Percentiles rank a stretch among this genome's conserved stretches.
Conservation (phyloP, 1,139 yeast genomes). For the Suhomyces bribrorum region DNA sequence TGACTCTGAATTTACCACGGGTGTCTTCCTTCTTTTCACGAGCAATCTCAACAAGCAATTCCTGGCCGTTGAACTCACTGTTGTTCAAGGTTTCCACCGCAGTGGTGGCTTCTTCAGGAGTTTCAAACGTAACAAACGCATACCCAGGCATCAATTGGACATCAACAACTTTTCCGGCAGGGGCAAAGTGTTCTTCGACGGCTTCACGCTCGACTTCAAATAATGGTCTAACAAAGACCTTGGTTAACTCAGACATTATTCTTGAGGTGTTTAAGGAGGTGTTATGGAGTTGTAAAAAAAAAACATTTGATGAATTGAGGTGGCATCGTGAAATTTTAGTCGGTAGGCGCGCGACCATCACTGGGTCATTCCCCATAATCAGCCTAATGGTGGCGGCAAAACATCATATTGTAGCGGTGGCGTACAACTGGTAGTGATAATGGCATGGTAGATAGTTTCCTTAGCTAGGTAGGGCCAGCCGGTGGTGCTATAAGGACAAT, state of each 20-base stretch:
- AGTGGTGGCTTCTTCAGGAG: conserved; percentile 61
- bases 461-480: no score
- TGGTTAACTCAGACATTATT: conserved; percentile 31
- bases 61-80: conserved; percentile 60
- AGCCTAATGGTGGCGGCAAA: no score
- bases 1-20: conserved; percentile 72
- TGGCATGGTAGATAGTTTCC: no score
- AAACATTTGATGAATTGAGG: conserved; percentile 3
- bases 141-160: conserved; percentile 73
- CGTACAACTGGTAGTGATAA: no score
- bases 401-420: no score
- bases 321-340: conserved; percentile 13
- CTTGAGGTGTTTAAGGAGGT: conserved; percentile 1
- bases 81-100: conserved; percentile 67
- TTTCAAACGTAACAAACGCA: conserved; percentile 73
- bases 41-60: conserved; percentile 67
- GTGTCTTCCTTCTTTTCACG: conserved; percentile 60
- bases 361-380: not conserved
- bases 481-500: no score
- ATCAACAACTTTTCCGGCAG: conserved; percentile 65
- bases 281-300: conserved; percentile 2
- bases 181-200: conserved; percentile 64
- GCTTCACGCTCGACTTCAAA: conserved; percentile 53
- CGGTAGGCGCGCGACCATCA: conserved; percentile 9
- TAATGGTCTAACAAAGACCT: conserved; percentile 46